Conservation (phyloP, 2,329 filamentous ascomycete genomes). For the Claviceps lovelessii region DNA sequence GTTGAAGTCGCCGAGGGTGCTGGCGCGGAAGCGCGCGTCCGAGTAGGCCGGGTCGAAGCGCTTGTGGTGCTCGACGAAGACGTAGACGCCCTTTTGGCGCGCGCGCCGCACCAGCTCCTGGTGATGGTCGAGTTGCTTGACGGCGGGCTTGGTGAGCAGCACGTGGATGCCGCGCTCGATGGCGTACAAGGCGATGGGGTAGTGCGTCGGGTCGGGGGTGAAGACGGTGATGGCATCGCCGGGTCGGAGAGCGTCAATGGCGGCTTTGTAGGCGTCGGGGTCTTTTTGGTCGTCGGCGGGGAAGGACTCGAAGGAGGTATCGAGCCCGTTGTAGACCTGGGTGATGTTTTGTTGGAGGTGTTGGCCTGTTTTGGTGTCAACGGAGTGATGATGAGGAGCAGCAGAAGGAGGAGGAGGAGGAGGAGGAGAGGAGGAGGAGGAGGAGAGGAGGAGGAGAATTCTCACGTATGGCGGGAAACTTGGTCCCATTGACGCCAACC, state of each 20-base stretch:
- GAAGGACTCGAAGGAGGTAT: slow-evolving; percentile 74
- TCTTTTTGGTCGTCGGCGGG: slow-evolving; percentile 61
- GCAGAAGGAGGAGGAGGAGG: background rate
- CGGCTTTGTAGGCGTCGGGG: slow-evolving; percentile 71
- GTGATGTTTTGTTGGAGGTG: slow-evolving; percentile 81
- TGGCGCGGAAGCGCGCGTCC: slow-evolving; percentile 66
- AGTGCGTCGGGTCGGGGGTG: slow-evolving; percentile 87
- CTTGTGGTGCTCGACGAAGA: slow-evolving; percentile 94
- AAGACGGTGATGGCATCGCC: slow-evolving; percentile 93
- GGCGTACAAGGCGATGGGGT: slow-evolving; percentile 80
- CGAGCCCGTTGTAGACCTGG: slow-evolving; percentile 74
- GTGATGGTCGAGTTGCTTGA: slow-evolving; percentile 72
- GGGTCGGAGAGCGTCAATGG: slow-evolving; percentile 67
- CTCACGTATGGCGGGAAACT: slow-evolving; percentile 82
- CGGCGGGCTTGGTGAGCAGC: slow-evolving; percentile 85
- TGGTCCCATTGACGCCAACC: slow-evolving; percentile 78
- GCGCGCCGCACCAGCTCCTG: slow-evolving; percentile 59
- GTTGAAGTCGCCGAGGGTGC: slow-evolving; percentile 81
- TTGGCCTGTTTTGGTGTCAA: slow-evolving; percentile 37
- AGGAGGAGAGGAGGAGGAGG: background rate
- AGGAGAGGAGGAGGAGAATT: background rate
- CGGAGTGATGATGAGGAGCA: background rate
- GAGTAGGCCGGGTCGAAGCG: slow-evolving; percentile 87
- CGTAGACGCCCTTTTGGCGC: slow-evolving; percentile 63
- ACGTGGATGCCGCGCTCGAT: slow-evolving; percentile 82